Evolutionary conservation across 345 rosid species (phyloP).

Genomic region (Hypericum androsaemum): DNA sequence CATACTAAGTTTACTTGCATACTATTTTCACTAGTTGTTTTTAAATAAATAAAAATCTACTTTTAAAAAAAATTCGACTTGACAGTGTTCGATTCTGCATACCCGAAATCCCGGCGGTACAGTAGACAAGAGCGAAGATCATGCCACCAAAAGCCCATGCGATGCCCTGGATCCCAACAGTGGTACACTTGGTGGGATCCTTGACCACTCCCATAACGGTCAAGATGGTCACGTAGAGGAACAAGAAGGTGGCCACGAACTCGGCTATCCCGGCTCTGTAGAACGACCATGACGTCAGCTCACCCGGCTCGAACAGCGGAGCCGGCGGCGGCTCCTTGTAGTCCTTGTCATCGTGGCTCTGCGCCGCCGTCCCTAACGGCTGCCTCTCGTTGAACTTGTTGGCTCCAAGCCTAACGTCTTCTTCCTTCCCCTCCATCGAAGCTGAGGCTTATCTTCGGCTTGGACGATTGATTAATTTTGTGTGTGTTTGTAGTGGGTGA

Average conservation of each 20-base stretch:
- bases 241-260: conserved; percentile 9
- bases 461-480: background rate
- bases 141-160: conserved; percentile 10
- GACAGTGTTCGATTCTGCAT: too few species aligned
- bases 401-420: conserved; percentile 8
- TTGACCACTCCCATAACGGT: conserved; percentile 10
- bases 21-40: too few species aligned
- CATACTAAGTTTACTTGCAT: too few species aligned
- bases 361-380: conserved; percentile 10
- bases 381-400: conserved; percentile 11
- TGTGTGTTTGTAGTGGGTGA: background rate
- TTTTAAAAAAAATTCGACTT: too few species aligned
- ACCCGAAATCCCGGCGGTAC: conserved; percentile 10
- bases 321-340: conserved; percentile 10
- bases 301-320: conserved; percentile 10
- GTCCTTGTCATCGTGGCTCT: conserved; percentile 9
- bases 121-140: conserved; percentile 10
- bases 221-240: conserved; percentile 3
- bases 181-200: conserved; percentile 3
- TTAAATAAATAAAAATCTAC: too few species aligned
- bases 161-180: conserved; percentile 8
- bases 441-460: background rate
- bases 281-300: conserved; percentile 10
- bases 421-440: conserved; percentile 7
- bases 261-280: conserved; percentile 10